Conservation (phyloP, 2,329 filamentous ascomycete species). For the Cryphonectria parasitica region DNA sequence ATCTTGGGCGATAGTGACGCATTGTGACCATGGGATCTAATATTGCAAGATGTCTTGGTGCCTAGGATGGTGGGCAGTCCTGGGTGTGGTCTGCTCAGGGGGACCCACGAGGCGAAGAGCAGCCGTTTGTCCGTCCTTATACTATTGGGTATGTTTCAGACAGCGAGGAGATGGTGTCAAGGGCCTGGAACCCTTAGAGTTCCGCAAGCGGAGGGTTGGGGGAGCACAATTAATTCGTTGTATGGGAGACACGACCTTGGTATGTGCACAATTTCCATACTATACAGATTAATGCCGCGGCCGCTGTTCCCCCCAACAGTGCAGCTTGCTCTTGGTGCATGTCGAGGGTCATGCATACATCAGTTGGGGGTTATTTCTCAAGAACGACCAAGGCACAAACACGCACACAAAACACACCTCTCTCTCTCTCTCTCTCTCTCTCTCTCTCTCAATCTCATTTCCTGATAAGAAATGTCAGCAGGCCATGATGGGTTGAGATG, state of each 20-base stretch:
- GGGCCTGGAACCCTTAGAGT: background rate
- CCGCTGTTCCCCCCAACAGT: too few relatives aligned
- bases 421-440: background rate
- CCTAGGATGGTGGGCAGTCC: background rate
- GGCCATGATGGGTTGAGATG: background rate
- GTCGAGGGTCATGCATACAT: background rate
- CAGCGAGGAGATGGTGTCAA: background rate
- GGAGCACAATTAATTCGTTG: background rate
- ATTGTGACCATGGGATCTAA: conserved; percentile 8
- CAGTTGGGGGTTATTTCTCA: background rate
- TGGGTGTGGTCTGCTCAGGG: background rate
- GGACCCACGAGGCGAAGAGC: conserved; percentile 3
- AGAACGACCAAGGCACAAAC: too few relatives aligned
- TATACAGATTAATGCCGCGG: too few relatives aligned
- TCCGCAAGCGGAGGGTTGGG: background rate
- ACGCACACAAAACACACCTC: too few relatives aligned
- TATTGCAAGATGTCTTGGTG: background rate
- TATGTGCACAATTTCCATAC: too few relatives aligned
- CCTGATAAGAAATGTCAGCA: conserved; percentile 12
- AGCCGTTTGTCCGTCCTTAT: background rate
- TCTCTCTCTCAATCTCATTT: background rate
- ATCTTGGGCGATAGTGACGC: background rate
- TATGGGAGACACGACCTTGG: background rate
- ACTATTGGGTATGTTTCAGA: conserved; percentile 8
- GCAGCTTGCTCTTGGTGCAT: background rate